Base-by-base conservation (phyloP, 257 asterid species). In the Nicotiana knightiana region DNA sequence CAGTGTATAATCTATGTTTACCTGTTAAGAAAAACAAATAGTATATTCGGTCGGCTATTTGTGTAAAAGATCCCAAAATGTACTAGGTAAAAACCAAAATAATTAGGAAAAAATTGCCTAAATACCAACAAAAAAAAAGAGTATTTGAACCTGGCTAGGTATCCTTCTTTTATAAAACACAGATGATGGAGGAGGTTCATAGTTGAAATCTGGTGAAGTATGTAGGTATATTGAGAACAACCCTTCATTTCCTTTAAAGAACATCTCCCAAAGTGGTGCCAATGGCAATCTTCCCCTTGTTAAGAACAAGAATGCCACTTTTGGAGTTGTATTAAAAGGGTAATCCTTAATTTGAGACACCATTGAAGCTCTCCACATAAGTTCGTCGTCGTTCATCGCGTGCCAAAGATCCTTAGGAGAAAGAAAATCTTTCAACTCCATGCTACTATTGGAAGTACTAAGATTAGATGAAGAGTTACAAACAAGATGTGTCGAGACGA, bases 221-320 rank as follows among this genome's bases (percentile, higher is more conserved):
- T 93, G 97, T 46, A 94, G 86, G 84, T 94, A 94, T 79, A 94
- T 90, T 4, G 98, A 89, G 82, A 87, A 93, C 57, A 89, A 73
- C 21, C 88, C 91, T 86, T 89, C 88, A 68, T 94, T 88, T 32
- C 97, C 93, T 85, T 83, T 87, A 67, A 94, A 94, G 91, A 93
- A 94, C 85, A 87, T 81, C 83, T 93, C 96, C 98, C 98, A 93
- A 16, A 93, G 89, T 46, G 97, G 91, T 28, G 89, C 90, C 76
- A 92, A 77, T 4, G 92, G 94, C 75, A 94, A 61, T 53, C 85
- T 80, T 53, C 93, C 95, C 76, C 89, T 87, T 6, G 87, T 85
- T 85, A 94, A 87, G 93, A 94, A 94, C 96, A 93, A 83, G 88
- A 94, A 90, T 4, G 97, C 97, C 13, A 93, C 87, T 86, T 88